phyloP scores from a whole-genome alignment of 352 stramenopile genomes.

The Globisporangium carolinianum region DNA sequence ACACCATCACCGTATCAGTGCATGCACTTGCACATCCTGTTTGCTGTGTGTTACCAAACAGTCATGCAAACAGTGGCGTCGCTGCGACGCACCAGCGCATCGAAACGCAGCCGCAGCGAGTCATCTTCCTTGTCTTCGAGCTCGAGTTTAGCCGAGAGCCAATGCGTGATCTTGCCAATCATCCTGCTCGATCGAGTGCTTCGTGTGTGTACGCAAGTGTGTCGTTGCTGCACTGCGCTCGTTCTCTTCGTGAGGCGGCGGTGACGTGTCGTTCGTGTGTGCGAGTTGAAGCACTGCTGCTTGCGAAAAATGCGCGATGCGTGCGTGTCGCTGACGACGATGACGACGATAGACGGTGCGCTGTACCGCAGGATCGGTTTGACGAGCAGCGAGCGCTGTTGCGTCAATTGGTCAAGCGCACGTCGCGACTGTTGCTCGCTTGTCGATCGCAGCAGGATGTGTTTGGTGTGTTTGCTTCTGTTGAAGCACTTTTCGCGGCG shows the following conservation, averaged over 20 bases:
- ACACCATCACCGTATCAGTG: neutral
- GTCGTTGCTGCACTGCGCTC: neutral
- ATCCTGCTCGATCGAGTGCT: slow-evolving; percentile 18
- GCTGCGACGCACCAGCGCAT: slow-evolving; percentile 39
- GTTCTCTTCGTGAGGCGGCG: neutral
- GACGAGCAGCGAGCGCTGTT: too few species aligned
- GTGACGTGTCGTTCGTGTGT: neutral
- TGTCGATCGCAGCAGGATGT: too few species aligned
- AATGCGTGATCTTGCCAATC: slow-evolving; percentile 60
- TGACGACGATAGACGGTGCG: neutral
- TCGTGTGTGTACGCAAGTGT: neutral
- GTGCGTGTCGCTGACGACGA: neutral
- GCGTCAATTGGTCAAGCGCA: too few species aligned
- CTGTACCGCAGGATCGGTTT: too few species aligned
- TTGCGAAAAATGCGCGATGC: neutral
- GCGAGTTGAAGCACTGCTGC: neutral
- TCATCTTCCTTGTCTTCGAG: slow-evolving; percentile 47
- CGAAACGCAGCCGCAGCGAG: slow-evolving; percentile 45
- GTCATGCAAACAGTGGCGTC: neutral
- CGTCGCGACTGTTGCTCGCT: too few species aligned
- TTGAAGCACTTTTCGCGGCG: too few species aligned
- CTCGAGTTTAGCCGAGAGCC: slow-evolving; percentile 53
- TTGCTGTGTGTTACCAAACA: neutral
- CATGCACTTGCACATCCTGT: too few species aligned
- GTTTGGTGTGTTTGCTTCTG: too few species aligned